Conservation (phyloP, 2,329 filamentous ascomycete species). For the Reticulascus tulasneorum region DNA sequence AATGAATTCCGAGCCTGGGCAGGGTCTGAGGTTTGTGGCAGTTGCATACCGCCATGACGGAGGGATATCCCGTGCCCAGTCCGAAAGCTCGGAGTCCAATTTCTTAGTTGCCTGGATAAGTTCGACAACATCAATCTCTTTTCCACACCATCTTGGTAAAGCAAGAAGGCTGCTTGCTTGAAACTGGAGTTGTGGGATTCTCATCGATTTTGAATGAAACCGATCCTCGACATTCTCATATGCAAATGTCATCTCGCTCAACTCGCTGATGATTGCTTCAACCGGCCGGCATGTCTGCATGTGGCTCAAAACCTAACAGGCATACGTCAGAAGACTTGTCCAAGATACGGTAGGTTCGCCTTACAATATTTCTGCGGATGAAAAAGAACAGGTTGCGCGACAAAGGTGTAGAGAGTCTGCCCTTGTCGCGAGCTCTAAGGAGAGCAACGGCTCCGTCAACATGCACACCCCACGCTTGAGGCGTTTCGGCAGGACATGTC, state of each 20-base stretch:
- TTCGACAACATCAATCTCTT: too few species aligned
- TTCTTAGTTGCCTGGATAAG: not conserved
- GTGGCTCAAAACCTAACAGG: conserved; percentile 3
- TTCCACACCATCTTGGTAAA: too few species aligned
- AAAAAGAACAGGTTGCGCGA: conserved; percentile 10
- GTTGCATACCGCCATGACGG: conserved; percentile 1
- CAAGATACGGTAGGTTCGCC: not conserved
- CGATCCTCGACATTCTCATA: not conserved
- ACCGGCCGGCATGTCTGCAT: conserved; percentile 2
- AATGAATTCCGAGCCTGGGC: not conserved
- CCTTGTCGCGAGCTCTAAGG: not conserved
- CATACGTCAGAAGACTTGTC: not conserved
- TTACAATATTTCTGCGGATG: conserved; percentile 9
- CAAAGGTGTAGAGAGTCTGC: not conserved
- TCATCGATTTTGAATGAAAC: not conserved
- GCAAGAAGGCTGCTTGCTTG: not conserved
- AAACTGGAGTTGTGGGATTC: conserved; percentile 1
- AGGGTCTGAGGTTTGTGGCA: not conserved
- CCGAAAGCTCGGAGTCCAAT: not conserved
- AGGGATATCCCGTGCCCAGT: not conserved
- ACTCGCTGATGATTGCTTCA: conserved; percentile 1
- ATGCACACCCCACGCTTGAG: conserved; percentile 5
- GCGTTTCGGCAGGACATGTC: not conserved
- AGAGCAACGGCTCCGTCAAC: not conserved
- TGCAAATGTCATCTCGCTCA: not conserved